A percentile compares a stretch with the other conserved stretches of the same genome.
Conservation (phyloP, 139 green algal genomes). For the Picochlorum sp. region DNA sequence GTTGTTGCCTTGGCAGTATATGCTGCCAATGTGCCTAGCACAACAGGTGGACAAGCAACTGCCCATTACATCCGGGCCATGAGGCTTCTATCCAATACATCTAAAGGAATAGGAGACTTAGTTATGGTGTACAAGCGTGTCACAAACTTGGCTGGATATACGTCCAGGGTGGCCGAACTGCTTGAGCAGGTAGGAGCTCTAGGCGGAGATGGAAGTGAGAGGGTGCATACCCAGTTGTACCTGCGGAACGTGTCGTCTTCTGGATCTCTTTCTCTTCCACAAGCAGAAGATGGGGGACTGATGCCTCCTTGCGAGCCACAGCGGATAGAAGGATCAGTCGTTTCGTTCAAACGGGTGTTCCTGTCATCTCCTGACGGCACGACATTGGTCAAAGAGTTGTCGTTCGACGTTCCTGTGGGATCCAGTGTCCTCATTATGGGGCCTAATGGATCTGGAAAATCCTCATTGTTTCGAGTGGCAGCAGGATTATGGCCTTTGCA, state of each 20-base stretch:
- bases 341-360: slow-evolving; percentile 58
- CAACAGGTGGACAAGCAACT: not conserved
- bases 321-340: slow-evolving; percentile 20
- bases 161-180: slow-evolving; percentile 79
- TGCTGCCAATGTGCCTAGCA: slow-evolving; percentile 12
- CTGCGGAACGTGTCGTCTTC: slow-evolving; percentile 52
- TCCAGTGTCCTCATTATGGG: slow-evolving; percentile 75
- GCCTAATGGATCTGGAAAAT: slow-evolving; percentile 84
- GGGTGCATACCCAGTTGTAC: slow-evolving; percentile 53
- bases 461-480: slow-evolving; percentile 61
- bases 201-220: slow-evolving; percentile 36
- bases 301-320: slow-evolving; percentile 16
- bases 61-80: slow-evolving; percentile 74
- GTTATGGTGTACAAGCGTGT: slow-evolving; percentile 95
- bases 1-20: slow-evolving; percentile 78
- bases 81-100: slow-evolving; percentile 80
- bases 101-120: slow-evolving; percentile 79
- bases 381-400: slow-evolving; percentile 70
- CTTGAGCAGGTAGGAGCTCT: slow-evolving; percentile 69
- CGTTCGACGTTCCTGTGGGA: slow-evolving; percentile 56
- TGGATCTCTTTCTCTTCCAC: slow-evolving; percentile 9
- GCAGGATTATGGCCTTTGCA: slow-evolving; percentile 82
- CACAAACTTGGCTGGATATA: slow-evolving; percentile 75
- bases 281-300: slow-evolving; percentile 1
- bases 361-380: slow-evolving; percentile 75